Conservation (phyloP, 768 basidiomycete genomes). For the Boletus pseudo-olivaceus region DNA sequence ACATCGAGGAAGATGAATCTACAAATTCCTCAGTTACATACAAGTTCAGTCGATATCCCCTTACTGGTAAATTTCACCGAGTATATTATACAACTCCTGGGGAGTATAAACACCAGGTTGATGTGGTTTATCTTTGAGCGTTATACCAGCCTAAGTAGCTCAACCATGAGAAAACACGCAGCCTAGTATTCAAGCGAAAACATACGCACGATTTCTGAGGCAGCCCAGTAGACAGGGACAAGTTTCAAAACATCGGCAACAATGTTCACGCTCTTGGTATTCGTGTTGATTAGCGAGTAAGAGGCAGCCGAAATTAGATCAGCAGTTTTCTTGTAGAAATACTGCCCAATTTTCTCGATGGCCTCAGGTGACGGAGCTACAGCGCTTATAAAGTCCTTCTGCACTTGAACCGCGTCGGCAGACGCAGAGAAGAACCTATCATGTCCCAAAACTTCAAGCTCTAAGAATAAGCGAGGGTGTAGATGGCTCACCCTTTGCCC, state of each 20-base stretch:
- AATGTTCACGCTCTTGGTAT: slow-evolving; percentile 56
- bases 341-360: slow-evolving; percentile 49
- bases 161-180: neutral
- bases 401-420: slow-evolving; percentile 34
- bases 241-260: slow-evolving; percentile 63
- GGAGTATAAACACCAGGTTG: slow-evolving; percentile 61
- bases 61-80: slow-evolving; percentile 70
- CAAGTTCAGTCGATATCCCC: neutral
- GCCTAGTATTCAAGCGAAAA: neutral
- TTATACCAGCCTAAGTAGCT: slow-evolving; percentile 58
- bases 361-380: slow-evolving; percentile 47
- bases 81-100: slow-evolving; percentile 55
- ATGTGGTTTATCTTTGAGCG: slow-evolving; percentile 55
- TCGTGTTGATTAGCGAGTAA: slow-evolving; percentile 54
- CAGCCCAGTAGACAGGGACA: slow-evolving; percentile 68
- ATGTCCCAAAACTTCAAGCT: neutral
- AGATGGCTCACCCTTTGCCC: slow-evolving; percentile 51
- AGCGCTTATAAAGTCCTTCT: slow-evolving; percentile 48
- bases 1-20: slow-evolving; percentile 78
- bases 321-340: slow-evolving; percentile 63
- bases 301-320: slow-evolving; percentile 54
- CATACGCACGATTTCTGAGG: slow-evolving; percentile 58
- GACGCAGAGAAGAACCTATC: slow-evolving; percentile 64
- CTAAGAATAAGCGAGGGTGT: neutral
- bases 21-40: neutral